Conservation (phyloP, 116 monocot species). For the Trichopus zeylanicus region DNA sequence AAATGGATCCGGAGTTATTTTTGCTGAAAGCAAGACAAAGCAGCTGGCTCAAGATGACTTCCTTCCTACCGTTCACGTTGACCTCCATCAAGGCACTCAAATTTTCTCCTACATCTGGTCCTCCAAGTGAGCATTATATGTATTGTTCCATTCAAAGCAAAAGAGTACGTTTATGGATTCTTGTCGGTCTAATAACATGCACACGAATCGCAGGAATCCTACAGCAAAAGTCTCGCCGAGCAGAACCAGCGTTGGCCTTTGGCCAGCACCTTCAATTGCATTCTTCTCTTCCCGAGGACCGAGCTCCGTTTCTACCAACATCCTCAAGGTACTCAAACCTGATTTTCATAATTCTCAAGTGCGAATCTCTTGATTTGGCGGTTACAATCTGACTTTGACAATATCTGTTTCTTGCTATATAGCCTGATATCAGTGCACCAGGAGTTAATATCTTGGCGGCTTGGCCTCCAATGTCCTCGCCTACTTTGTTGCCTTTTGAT, state of each 20-base stretch:
- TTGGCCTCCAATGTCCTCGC: conserved; percentile 45
- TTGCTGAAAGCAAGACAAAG: conserved; percentile 30
- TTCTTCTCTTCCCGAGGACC: conserved; percentile 80
- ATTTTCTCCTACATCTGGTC: conserved; percentile 57
- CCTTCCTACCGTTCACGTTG: conserved; percentile 62
- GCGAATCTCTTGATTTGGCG: background rate
- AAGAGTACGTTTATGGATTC: no score
- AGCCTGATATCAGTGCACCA: conserved; percentile 43
- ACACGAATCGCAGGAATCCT: conserved; percentile 25
- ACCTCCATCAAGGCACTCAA: conserved; percentile 54
- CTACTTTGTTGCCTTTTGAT: conserved; percentile 20
- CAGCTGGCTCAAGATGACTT: conserved; percentile 38
- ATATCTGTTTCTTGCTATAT: background rate
- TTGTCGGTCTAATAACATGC: background rate
- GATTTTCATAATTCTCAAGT: background rate
- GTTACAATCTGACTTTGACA: background rate
- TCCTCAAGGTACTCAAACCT: conserved; percentile 51
- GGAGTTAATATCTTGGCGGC: conserved; percentile 65
- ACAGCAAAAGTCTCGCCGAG: conserved; percentile 33
- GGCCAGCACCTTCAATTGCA: conserved; percentile 57
- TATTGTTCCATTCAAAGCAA: no score
- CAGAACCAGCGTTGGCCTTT: conserved; percentile 17
- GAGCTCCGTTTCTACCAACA: conserved; percentile 33
- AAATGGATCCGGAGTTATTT: conserved; percentile 58
- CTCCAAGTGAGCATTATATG: conserved; percentile 28